Evolutionary conservation across 2,329 filamentous ascomycete species (phyloP), one percentile per base, ranked within the genome.

Genomic region (Ascochyta fabae): DNA sequence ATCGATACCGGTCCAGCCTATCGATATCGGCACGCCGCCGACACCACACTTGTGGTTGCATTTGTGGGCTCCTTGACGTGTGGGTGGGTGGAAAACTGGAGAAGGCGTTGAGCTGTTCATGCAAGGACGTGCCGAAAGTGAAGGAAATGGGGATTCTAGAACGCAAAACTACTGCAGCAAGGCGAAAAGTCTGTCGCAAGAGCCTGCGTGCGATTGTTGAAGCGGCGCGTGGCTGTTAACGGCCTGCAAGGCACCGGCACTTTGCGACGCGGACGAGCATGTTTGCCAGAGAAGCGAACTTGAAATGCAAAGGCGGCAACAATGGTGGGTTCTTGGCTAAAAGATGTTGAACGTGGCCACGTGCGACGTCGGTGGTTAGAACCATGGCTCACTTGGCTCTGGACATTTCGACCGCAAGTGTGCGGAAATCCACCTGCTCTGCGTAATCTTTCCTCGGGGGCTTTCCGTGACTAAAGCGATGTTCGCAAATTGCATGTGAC

Each of bases 11-110:
- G 53, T 23, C 12, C 40, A 24, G 23, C 36, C 41, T 56, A 56
- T 56, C 53, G 53, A 56, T 56, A 56, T 56, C 53, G 53, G 53
- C 53, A 46, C 13, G 53, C 41, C 24, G 42, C 41, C 42, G 53
- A 50, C 36, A 56, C 42, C 46, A 41, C 35, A 16, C 35, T n/a
- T 12, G 15, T 27, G 41, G 46, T 15, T 35, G 35, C 45, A 16
- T 23, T n/a, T 40, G 36, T 40, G 47, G 47, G 15, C 46, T 41
- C 12, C 12, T 33, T 50, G 53, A 50, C 46, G 47, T 22, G 10
- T 43, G 19, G 39, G 53, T 56, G 53, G 53, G 22, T 48, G 47
- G 47, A 51, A 56, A 48, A 51, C 42, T 51, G 53, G 53, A 43
- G 53, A 51, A 50, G 26, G 47, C 53, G 42, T 56, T 44, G 42